A percentile compares a stretch with the other conserved stretches of the same genome.
phyloP scores from a whole-genome alignment of 2,329 filamentous ascomycete genomes.

The Pseudonectria buxi region DNA sequence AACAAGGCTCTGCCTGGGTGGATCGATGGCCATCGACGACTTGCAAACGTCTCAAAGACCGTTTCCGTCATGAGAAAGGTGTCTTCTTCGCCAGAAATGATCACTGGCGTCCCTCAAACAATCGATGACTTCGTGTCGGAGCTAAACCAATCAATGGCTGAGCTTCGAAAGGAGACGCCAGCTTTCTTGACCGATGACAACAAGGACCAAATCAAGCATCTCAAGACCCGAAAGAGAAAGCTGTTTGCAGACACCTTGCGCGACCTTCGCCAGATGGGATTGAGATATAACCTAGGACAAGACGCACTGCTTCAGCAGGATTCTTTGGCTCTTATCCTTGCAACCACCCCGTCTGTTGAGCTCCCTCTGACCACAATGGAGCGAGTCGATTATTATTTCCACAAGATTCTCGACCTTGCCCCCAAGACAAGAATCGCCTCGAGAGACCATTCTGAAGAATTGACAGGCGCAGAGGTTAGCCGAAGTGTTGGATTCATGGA shows the following conservation, averaged over 20 bases:
- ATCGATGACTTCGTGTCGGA: slow-evolving; percentile 64
- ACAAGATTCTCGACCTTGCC: slow-evolving; percentile 70
- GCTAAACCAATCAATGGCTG: slow-evolving; percentile 59
- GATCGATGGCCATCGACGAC: slow-evolving; percentile 50
- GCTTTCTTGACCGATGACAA: slow-evolving; percentile 78
- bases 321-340: slow-evolving; percentile 63
- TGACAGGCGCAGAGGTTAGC: slow-evolving; percentile 72
- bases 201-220: slow-evolving; percentile 73
- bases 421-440: slow-evolving; percentile 59
- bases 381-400: slow-evolving; percentile 64
- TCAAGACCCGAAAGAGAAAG: slow-evolving; percentile 85
- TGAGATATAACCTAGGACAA: slow-evolving; percentile 73
- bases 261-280: slow-evolving; percentile 78
- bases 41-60: slow-evolving; percentile 64
- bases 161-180: slow-evolving; percentile 80
- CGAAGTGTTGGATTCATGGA: slow-evolving; percentile 83
- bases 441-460: slow-evolving; percentile 73
- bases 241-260: slow-evolving; percentile 85
- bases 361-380: slow-evolving; percentile 19
- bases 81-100: slow-evolving; percentile 43
- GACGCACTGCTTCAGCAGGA: slow-evolving; percentile 67
- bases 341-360: slow-evolving; percentile 41
- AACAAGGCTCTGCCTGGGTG: slow-evolving; percentile 28
- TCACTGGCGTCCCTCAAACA: slow-evolving; percentile 50
- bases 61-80: slow-evolving; percentile 67